Conservation (phyloP, 2,329 filamentous ascomycete genomes). For the Exophiala dermatitidis region DNA sequence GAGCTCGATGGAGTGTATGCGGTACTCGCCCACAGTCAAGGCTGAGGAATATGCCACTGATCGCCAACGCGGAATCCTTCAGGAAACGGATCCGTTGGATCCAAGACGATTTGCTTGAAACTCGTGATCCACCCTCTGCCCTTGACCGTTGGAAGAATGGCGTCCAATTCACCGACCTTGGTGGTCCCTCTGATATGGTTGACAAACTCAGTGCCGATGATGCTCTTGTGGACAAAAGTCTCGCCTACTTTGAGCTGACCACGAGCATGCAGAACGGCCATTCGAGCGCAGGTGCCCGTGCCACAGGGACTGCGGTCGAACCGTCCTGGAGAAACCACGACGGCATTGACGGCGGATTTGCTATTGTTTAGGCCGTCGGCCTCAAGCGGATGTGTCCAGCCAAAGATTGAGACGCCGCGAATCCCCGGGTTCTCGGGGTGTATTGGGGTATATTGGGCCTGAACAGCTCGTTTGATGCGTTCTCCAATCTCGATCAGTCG, state of each 20-base stretch:
- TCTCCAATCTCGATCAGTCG: slow-evolving; percentile 40
- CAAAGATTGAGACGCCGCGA: slow-evolving; percentile 36
- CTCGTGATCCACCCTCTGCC: slow-evolving; percentile 44
- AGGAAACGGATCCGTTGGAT: slow-evolving; percentile 42
- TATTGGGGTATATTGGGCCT: slow-evolving; percentile 32
- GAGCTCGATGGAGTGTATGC: background rate
- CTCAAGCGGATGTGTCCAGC: slow-evolving; percentile 35
- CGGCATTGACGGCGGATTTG: slow-evolving; percentile 36
- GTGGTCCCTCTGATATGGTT: slow-evolving; percentile 35
- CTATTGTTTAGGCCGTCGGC: slow-evolving; percentile 9
- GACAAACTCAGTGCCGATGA: slow-evolving; percentile 41
- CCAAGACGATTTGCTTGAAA: slow-evolving; percentile 40
- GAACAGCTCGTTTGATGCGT: slow-evolving; percentile 38
- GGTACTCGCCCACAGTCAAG: background rate
- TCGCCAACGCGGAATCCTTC: slow-evolving; percentile 37
- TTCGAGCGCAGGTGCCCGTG: slow-evolving; percentile 40
- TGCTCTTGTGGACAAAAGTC: slow-evolving; percentile 36
- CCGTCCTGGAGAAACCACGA: slow-evolving; percentile 42
- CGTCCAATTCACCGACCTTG: slow-evolving; percentile 36
- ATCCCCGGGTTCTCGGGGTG: slow-evolving; percentile 42
- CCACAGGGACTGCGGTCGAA: slow-evolving; percentile 44
- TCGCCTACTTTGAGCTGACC: slow-evolving; percentile 36
- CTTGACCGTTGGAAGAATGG: slow-evolving; percentile 38
- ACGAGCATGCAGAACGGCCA: slow-evolving; percentile 40
- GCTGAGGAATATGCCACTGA: slow-evolving; percentile 9